Conservation (phyloP, 2,329 filamentous ascomycete genomes). For the Phyllosticta capitalensis region DNA sequence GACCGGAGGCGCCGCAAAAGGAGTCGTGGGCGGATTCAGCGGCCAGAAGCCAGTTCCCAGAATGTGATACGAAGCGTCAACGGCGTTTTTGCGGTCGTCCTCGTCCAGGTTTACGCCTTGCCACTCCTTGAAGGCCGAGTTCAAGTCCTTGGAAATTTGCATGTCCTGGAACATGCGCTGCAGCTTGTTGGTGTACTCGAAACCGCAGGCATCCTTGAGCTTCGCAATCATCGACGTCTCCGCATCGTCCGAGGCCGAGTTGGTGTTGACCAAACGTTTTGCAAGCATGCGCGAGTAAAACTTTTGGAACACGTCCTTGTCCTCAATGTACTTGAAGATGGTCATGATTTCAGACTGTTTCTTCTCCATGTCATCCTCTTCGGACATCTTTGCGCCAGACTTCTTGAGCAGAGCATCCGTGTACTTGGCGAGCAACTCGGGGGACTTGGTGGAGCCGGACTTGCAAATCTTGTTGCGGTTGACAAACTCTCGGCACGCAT, state of each 20-base stretch:
- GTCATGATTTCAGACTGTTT: conserved; percentile 93
- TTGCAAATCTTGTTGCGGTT: conserved; percentile 97
- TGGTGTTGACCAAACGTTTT: conserved; percentile 87
- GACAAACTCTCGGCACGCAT: conserved; percentile 95
- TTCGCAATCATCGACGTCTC: conserved; percentile 99
- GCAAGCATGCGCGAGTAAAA: conserved; percentile 97
- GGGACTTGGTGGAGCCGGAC: conserved; percentile 83
- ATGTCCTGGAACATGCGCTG: conserved; percentile 99
- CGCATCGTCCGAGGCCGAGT: conserved; percentile 90
- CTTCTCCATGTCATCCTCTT: conserved; percentile 87
- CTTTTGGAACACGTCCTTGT: conserved; percentile 99
- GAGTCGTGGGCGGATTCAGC: conserved; percentile 72
- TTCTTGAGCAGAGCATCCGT: conserved; percentile 88
- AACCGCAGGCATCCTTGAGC: conserved; percentile 95
- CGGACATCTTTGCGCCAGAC: conserved; percentile 73
- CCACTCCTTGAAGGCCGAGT: conserved; percentile 75
- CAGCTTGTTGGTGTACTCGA: conserved; percentile 98
- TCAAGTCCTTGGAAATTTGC: conserved; percentile 96
- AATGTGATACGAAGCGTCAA: conserved; percentile 86
- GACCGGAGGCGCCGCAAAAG: conserved; percentile 77
- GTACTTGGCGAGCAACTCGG: conserved; percentile 91
- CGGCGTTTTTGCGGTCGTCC: conserved; percentile 54
- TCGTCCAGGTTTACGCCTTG: conserved; percentile 57
- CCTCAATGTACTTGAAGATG: conserved; percentile 99
- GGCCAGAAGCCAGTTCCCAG: conserved; percentile 98